phyloP scores from a whole-genome alignment of 2,329 filamentous ascomycete genomes.

The Chrysosphaeria jannelii region DNA sequence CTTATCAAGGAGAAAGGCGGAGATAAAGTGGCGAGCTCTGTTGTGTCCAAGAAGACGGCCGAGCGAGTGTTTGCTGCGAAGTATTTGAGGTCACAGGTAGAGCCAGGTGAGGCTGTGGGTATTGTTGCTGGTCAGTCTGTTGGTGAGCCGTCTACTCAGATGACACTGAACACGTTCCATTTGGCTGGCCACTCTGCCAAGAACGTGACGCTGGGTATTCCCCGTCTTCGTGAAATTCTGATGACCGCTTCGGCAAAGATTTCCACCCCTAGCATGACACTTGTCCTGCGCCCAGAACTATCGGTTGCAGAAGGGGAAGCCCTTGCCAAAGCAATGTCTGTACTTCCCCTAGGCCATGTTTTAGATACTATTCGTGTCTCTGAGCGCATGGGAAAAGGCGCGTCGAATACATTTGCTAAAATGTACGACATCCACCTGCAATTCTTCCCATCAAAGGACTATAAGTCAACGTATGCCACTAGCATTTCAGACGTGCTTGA shows the following conservation, averaged over 20 bases:
- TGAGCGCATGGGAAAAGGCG: constrained; percentile 47
- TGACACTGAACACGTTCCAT: constrained; percentile 99
- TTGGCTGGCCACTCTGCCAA: constrained; percentile 94
- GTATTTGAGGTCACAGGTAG: constrained; percentile 71
- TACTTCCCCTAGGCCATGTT: constrained; percentile 56
- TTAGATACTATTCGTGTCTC: constrained; percentile 54
- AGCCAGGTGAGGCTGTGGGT: constrained; percentile 86
- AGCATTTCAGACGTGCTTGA: constrained; percentile 43
- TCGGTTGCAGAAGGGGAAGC: constrained; percentile 34
- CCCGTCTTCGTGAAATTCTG: constrained; percentile 82
- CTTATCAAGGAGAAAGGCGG: constrained; percentile 21
- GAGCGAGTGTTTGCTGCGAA: constrained; percentile 70
- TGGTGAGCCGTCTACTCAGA: constrained; percentile 91
- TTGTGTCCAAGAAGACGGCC: constrained; percentile 37
- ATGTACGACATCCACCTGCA: constrained; percentile 55
- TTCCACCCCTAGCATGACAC: constrained; percentile 70
- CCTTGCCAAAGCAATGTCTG: constrained; percentile 80
- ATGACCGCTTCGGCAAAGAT: constrained; percentile 88
- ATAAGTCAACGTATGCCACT: constrained; percentile 64
- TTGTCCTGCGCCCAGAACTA: constrained; percentile 46
- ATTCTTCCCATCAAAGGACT: constrained; percentile 66
- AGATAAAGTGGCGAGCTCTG: constrained; percentile 9
- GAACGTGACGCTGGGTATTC: constrained; percentile 97
- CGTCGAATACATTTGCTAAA: constrained; percentile 42
- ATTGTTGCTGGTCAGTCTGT: constrained; percentile 92